These are phyloP conservation scores for Pseudocercospora cruenta DNA, from an alignment of 2,329 filamentous ascomycete species.

Conservation along the genomic window DNA sequence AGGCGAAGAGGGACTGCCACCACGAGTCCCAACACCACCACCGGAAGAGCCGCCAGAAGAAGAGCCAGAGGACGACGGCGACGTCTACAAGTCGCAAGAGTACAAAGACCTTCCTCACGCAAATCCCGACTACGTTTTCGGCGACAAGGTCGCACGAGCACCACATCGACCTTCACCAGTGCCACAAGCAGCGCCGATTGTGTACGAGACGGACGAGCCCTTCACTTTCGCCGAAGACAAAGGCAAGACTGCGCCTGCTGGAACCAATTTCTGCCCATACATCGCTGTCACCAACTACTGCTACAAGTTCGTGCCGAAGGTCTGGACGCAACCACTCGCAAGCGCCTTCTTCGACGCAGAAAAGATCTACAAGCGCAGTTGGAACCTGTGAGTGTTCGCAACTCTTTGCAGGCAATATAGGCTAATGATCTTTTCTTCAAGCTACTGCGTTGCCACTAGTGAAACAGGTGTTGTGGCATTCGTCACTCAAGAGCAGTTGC, in stretches of 20 bases:
- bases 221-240: conserved; percentile 28
- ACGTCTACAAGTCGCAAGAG: conserved; percentile 18
- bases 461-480: conserved; percentile 63
- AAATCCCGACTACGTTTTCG: conserved; percentile 1
- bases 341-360: conserved; percentile 60
- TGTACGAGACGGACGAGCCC: conserved; percentile 14
- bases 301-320: conserved; percentile 60
- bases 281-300: conserved; percentile 61
- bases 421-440: conserved; percentile 23
- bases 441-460: conserved; percentile 35
- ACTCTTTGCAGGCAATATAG: conserved; percentile 1
- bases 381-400: conserved; percentile 71
- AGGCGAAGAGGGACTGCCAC: conserved; percentile 25
- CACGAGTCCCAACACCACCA: conserved; percentile 15
- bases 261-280: conserved; percentile 46
- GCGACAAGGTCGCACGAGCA: conserved; percentile 1
- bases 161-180: background rate
- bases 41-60: conserved; percentile 3
- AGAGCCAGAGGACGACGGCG: background rate
- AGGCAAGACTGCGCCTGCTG: conserved; percentile 40
- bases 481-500: conserved; percentile 68
- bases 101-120: conserved; percentile 12
- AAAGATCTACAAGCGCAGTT: conserved; percentile 63
- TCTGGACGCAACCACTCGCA: conserved; percentile 51
- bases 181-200: background rate